Evolutionary conservation across 208 protist species (phyloP), one percentile per base, ranked within the genome.

Genomic region (Borovskyia barvae): DNA sequence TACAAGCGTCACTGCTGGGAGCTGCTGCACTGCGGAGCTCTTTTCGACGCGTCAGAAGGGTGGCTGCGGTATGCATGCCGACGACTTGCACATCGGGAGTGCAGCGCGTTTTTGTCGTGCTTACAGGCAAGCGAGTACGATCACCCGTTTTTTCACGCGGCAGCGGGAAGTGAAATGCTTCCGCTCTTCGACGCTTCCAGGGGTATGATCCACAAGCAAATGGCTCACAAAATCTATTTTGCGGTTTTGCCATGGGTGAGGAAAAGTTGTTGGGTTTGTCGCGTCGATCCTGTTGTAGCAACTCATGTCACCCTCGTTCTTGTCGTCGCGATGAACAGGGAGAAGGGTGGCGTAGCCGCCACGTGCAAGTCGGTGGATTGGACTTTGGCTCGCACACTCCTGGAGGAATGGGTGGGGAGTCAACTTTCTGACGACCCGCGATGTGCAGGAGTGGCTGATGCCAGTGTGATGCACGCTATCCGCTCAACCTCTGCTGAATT

Each of bases 61-160:
- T 70, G 64, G 64, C 54, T 70, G 25, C 64, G 64, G 12, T 70
- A 70, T 41, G 46, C 51, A 2, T 70, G 64, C 26, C 64, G 64
- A 14, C 64, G 64, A 8, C 17, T 70, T n/a, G 14, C 24, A n/a
- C 12, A 25, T 4, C 40, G 45, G 8, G 54, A 70, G 47, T n/a
- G n/a, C 46, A 37, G 28, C 53, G 35, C 8, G 26, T n/a, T n/a
- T n/a, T n/a, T n/a, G n/a, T n/a, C n/a, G n/a, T n/a, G n/a, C n/a
- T n/a, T n/a, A n/a, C n/a, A n/a, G n/a, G n/a, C n/a, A n/a, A n/a
- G n/a, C n/a, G n/a, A n/a, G n/a, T n/a, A n/a, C n/a, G n/a, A n/a
- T n/a, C n/a, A n/a, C 35, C 8, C 14, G 11, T 39, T 39, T 39
- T 39, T 39, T 39, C 14, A 8, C n/a, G n/a, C n/a, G 26, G n/a